Evolutionary conservation across 371 early-diverging fungal species (phyloP).

Genomic region (Lichtheimia corymbifera): DNA sequence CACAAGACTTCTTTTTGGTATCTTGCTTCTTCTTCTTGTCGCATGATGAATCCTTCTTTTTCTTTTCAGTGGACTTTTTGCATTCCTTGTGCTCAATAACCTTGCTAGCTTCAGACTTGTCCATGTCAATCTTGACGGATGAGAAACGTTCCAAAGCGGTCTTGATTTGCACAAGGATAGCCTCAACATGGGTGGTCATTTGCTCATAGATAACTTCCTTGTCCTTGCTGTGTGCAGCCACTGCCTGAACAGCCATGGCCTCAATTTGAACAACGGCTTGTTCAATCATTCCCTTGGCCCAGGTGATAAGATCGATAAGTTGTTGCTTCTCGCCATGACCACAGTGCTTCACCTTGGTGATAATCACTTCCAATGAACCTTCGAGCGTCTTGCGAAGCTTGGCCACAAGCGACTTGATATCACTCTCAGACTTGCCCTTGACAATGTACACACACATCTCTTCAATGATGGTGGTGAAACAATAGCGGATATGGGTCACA

Average conservation of each 20-base stretch:
- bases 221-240: not conserved
- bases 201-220: not conserved
- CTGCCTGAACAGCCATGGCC: not conserved
- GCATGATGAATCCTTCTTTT: conserved; percentile 1
- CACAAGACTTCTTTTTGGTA: not conserved
- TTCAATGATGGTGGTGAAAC: not conserved
- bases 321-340: not conserved
- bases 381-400: no score
- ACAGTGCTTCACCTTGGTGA: no score
- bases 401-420: no score
- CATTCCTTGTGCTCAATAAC: not conserved
- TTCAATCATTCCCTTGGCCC: not conserved
- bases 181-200: not conserved
- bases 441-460: no score
- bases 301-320: not conserved
- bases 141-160: not conserved
- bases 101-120: no score
- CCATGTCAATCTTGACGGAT: not conserved
- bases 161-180: conserved; percentile 1
- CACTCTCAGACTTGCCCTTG: no score
- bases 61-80: not conserved
- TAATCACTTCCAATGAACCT: no score
- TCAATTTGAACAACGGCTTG: not conserved
- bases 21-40: not conserved
- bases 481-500: not conserved